phyloP scores from a whole-genome alignment of 305 asterid genomes.

The Coffea humblotiana region DNA sequence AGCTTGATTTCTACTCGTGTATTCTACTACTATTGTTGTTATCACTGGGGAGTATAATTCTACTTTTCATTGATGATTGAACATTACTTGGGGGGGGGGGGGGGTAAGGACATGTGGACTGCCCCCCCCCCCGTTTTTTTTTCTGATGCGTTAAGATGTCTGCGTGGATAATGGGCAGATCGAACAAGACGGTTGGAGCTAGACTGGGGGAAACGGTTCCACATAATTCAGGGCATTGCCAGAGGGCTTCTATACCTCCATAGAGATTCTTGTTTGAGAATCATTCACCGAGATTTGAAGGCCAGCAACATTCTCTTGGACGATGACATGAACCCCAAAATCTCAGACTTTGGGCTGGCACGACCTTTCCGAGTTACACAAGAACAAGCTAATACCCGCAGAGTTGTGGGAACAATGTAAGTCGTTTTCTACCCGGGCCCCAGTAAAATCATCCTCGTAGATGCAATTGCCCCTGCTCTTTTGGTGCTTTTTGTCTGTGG shows the following conservation, averaged over 20 bases:
- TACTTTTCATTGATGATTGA: no score
- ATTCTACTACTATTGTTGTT: no score
- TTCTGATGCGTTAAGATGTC: no score
- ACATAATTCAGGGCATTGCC: slow-evolving; percentile 29
- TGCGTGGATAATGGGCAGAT: slow-evolving; percentile 10
- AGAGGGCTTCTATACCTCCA: slow-evolving; percentile 33
- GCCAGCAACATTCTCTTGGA: slow-evolving; percentile 29
- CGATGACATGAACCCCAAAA: slow-evolving; percentile 26
- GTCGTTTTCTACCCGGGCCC: no score
- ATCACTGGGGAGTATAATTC: no score
- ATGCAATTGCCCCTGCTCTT: no score
- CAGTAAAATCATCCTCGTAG: no score
- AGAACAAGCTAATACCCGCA: slow-evolving; percentile 22
- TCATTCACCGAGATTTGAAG: slow-evolving; percentile 30
- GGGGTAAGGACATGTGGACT: background rate
- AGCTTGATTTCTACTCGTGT: no score
- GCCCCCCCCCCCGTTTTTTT: no score
- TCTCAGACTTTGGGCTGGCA: slow-evolving; percentile 37
- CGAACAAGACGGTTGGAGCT: slow-evolving; percentile 17
- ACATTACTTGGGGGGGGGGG: background rate
- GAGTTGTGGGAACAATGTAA: slow-evolving; percentile 33
- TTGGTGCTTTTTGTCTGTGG: no score
- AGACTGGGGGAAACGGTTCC: slow-evolving; percentile 30
- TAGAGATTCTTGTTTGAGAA: slow-evolving; percentile 25
- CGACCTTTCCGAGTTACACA: slow-evolving; percentile 17